Evolutionary conservation across 2,329 filamentous ascomycete genomes (phyloP), one percentile per base, ranked within the genome.

Genomic region (Hymenoscyphus infarciens): DNA sequence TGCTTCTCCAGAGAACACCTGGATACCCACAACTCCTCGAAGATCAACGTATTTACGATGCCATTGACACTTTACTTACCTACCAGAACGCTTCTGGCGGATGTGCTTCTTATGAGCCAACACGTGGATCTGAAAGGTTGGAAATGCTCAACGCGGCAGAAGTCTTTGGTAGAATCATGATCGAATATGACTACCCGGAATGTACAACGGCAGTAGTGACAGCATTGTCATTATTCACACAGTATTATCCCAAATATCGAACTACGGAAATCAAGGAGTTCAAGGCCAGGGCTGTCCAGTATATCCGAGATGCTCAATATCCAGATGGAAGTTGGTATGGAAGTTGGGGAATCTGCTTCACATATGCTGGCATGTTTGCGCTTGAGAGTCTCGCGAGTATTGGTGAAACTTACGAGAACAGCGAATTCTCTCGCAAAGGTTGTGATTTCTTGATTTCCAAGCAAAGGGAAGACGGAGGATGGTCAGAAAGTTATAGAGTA

Each of bases 181-280:
- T 99, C 60, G 94, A 98, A 74, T 99, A 99, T 75, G 92, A 97
- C 75, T 98, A 99, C 73, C 92, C 94, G 0, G 95, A 99, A 76
- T 99, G 95, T 79, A 99, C 95, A 0, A 98, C 95, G 2, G 93
- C 95, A 0, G 92, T 92, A 33, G 90, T 99, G 3, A 97, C 91
- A 1, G 92, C 91, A 0, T 81, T 99, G 22, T 89, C 88, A 4
- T 81, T 94, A 1, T 98, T 98, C 80, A 84, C 85, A 68, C 83
- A 89, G 71, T 82, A 90, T 74, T 96, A 92, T 80, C 92, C 94
- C 0, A 80, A 88, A 31, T 96, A 99, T 75, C 85, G 94, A 57
- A 74, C 83, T 0, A 76, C 82, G 0, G 94, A 98, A 64, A 94
- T 99, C 68, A 80, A 84, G 8, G 74, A 73, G 0, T 92, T 95